Conservation (phyloP, 306 rosid species). For the Casuarina cunninghamiana region DNA sequence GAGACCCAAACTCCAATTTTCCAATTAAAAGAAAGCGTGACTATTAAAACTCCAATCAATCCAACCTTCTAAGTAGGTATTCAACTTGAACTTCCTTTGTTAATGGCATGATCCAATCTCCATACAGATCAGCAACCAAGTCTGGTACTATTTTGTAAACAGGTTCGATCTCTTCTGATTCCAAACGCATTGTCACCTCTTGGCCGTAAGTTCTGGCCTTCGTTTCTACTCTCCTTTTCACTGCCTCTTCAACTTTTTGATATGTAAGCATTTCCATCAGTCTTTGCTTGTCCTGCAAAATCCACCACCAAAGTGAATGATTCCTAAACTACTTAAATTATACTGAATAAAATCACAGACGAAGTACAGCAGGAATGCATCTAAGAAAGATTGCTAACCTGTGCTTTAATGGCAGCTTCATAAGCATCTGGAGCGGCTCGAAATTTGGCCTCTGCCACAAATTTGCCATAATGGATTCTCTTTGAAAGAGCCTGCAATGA, state of each 20-base stretch:
- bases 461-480: slow-evolving; percentile 93
- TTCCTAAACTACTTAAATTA: slow-evolving; percentile 13
- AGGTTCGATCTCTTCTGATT: slow-evolving; percentile 43
- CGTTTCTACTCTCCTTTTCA: slow-evolving; percentile 69
- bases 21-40: background rate
- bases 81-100: slow-evolving; percentile 94
- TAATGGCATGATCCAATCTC: slow-evolving; percentile 97
- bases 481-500: slow-evolving; percentile 73
- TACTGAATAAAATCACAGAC: background rate
- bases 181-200: slow-evolving; percentile 53
- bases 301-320: background rate
- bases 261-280: slow-evolving; percentile 78
- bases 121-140: slow-evolving; percentile 79
- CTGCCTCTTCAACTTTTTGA: slow-evolving; percentile 70
- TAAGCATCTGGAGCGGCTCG: slow-evolving; percentile 61
- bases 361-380: background rate
- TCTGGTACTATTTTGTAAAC: slow-evolving; percentile 78
- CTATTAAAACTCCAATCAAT: slow-evolving; percentile 37
- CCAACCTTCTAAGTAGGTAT: slow-evolving; percentile 80
- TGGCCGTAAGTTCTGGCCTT: slow-evolving; percentile 78
- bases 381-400: slow-evolving; percentile 42
- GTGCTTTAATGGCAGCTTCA: slow-evolving; percentile 71
- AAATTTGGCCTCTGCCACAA: slow-evolving; percentile 89
- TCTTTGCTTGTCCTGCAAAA: slow-evolving; percentile 66
- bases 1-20: background rate